Evolutionary conservation across 805 yeast species (phyloP).

Genomic region (Kurtzmaniella fragi): DNA sequence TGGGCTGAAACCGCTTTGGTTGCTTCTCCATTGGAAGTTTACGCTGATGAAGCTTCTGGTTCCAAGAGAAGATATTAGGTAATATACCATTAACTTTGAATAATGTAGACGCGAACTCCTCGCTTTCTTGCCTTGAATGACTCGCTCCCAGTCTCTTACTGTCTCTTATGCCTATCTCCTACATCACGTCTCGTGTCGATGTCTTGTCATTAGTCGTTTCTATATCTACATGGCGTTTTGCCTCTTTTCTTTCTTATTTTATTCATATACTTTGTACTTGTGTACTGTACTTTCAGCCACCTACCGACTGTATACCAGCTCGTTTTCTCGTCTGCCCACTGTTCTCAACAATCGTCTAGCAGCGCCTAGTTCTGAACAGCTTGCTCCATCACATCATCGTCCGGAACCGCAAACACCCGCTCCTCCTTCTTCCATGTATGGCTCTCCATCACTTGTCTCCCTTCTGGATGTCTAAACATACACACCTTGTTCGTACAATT

Average conservation of each 20-base stretch:
- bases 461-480: constrained; percentile 75
- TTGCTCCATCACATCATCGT: constrained; percentile 65
- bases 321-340: constrained; percentile 3
- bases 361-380: constrained; percentile 28
- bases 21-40: constrained; percentile 92
- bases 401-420: constrained; percentile 75
- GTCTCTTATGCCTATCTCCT: background rate
- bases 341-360: background rate
- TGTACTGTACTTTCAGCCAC: constrained; percentile 8
- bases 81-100: constrained; percentile 4
- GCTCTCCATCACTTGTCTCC: constrained; percentile 38
- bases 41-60: constrained; percentile 77
- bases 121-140: background rate
- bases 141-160: background rate
- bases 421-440: constrained; percentile 38
- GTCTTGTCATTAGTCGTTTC: background rate
- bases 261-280: constrained; percentile 4
- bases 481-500: constrained; percentile 72
- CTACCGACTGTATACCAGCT: background rate
- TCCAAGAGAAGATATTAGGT: constrained; percentile 72
- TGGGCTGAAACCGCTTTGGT: constrained; percentile 85
- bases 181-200: background rate
- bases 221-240: background rate
- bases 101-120: background rate
- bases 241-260: background rate